A percentile compares a stretch with the other conserved stretches of the same genome.
These are phyloP conservation scores for Cordyceps fumosorosea DNA, from an alignment of 2,329 filamentous ascomycete species.

Conservation along the genomic window DNA sequence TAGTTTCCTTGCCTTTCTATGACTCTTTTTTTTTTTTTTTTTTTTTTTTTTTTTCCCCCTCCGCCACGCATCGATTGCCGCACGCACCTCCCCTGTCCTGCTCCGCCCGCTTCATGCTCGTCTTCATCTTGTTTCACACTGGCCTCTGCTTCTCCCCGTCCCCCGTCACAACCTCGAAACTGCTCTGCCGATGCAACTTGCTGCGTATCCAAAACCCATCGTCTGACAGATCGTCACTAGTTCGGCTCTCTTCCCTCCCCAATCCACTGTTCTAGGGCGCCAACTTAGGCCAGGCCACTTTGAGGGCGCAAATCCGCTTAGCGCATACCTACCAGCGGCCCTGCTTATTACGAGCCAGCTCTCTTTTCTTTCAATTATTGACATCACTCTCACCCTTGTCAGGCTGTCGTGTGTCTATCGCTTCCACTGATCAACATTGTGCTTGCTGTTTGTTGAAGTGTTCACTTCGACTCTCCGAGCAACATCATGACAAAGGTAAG, in stretches of 20 bases:
- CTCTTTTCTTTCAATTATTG: not conserved
- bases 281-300: not conserved
- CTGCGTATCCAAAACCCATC: constrained; percentile 6
- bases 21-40: not conserved
- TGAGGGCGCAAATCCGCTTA: constrained; percentile 4
- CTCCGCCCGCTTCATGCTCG: not conserved
- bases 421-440: not conserved
- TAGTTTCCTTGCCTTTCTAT: no score
- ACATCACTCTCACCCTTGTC: not conserved
- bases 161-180: constrained; percentile 2
- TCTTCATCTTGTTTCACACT: not conserved
- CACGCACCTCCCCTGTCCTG: not conserved
- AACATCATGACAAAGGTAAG: constrained; percentile 34
- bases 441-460: not conserved
- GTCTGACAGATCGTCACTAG: constrained; percentile 14
- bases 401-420: not conserved
- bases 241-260: not conserved
- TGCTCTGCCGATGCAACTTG: constrained; percentile 3
- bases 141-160: not conserved
- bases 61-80: not conserved
- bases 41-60: not conserved
- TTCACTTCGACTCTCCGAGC: not conserved
- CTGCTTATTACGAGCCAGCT: not conserved
- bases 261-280: not conserved
- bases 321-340: not conserved